Conservation (phyloP, 306 rosid species). For the Vachellia pachyceras region DNA sequence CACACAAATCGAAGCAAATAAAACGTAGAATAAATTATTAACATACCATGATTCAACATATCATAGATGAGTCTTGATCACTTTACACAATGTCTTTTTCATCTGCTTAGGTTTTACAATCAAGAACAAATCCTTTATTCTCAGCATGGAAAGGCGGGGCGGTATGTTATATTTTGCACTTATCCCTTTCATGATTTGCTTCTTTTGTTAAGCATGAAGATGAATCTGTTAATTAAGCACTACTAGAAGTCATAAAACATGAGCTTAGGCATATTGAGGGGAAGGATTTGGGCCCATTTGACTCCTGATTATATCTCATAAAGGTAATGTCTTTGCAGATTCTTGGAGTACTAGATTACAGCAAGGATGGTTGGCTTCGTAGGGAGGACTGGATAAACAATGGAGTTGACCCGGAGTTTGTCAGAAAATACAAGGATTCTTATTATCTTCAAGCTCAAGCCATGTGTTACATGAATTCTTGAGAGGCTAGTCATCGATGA, state of each 20-base stretch:
- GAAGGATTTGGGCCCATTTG: too few relatives aligned
- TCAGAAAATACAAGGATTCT: conserved; percentile 92
- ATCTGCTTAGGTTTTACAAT: conserved; percentile 74
- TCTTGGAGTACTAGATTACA: conserved; percentile 83
- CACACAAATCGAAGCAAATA: too few relatives aligned
- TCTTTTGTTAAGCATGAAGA: not conserved
- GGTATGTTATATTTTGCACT: conserved; percentile 76
- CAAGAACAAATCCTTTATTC: conserved; percentile 78
- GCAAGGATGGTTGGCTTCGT: conserved; percentile 89
- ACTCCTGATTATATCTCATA: not conserved
- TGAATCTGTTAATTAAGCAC: too few relatives aligned
- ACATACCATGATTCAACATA: too few relatives aligned
- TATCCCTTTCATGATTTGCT: conserved; percentile 1
- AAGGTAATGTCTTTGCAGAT: conserved; percentile 53
- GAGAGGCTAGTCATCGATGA: conserved; percentile 20
- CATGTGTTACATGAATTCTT: conserved; percentile 90
- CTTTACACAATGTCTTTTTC: conserved; percentile 3
- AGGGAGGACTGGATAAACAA: conserved; percentile 88
- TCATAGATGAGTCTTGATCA: conserved; percentile 5
- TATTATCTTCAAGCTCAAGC: conserved; percentile 90
- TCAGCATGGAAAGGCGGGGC: conserved; percentile 97
- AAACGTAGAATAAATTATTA: not conserved
- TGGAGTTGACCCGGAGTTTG: conserved; percentile 72
- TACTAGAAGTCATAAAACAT: too few relatives aligned
- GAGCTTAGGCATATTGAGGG: too few relatives aligned